Evolutionary conservation across 768 basidiomycete genomes (phyloP).

Genomic region (Exsudoporus frostii): DNA sequence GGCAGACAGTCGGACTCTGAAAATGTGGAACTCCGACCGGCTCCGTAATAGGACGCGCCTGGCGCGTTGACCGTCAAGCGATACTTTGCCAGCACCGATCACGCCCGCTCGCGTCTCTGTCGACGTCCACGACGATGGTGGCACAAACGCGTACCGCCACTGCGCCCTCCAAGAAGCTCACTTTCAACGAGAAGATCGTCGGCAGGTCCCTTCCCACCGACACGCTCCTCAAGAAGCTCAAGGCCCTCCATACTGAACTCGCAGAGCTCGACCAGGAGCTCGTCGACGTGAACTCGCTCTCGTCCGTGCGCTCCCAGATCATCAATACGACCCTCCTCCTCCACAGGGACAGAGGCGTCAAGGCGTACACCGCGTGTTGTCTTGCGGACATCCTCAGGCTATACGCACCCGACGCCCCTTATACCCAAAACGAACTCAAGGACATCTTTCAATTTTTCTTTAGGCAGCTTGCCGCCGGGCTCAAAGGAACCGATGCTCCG

Average conservation of each 20-base stretch:
- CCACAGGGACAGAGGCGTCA: conserved; percentile 95
- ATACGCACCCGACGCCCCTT: conserved; percentile 97
- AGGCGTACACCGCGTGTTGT: conserved; percentile 92
- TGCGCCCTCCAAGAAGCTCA: conserved; percentile 55
- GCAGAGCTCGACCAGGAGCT: conserved; percentile 84
- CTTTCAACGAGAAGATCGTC: conserved; percentile 79
- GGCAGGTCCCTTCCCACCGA: conserved; percentile 78
- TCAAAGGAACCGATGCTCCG: conserved; percentile 72
- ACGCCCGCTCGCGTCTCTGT: neutral
- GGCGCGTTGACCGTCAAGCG: conserved; percentile 14
- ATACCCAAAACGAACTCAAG: conserved; percentile 81
- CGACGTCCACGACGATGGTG: conserved; percentile 50
- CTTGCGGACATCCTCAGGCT: conserved; percentile 90
- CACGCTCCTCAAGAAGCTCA: conserved; percentile 81
- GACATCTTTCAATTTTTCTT: conserved; percentile 99
- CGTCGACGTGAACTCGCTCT: conserved; percentile 72
- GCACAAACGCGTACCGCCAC: conserved; percentile 66
- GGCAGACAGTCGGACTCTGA: neutral
- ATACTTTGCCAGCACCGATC: neutral
- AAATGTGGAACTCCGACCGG: conserved; percentile 6
- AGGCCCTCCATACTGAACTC: conserved; percentile 71
- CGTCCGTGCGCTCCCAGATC: conserved; percentile 71
- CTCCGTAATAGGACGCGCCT: neutral
- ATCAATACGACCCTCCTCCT: conserved; percentile 76
- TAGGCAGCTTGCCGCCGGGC: conserved; percentile 71